Evolutionary conservation across 306 rosid genomes (phyloP), one percentile per base, ranked within the genome.

Genomic region (Amphicarpaea edgeworthii): DNA sequence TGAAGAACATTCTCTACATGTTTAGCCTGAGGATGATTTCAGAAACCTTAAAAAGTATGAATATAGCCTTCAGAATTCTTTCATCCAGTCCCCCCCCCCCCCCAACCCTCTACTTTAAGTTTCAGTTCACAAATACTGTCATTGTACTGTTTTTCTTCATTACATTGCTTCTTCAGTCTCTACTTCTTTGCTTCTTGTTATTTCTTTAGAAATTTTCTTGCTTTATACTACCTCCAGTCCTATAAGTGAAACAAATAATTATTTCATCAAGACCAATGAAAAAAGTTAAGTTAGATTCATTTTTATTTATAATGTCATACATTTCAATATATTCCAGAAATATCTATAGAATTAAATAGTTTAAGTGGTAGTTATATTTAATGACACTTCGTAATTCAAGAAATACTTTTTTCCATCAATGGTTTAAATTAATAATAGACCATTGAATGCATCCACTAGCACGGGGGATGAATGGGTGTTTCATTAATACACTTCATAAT

Each of bases 91-190:
- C 41, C 66, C 24, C 24, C n/a, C 23, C 1, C 15, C 12, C 45
- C 45, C 5, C 41, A 1, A 21, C 41, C 23, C 16, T 38, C 21
- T 11, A 7, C 34, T 19, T 51, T 38, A 70, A 70, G 57, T 51
- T 54, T 53, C 51, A 71, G 76, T 71, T 12, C 53, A 53, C 38
- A 37, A 58, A 58, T n/a, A 71, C 51, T 55, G 21, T 21, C n/a
- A 55, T 40, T 72, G 53, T 15, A n/a, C 66, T 14, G 12, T 28
- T 28, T 58, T 58, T 6, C 51, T 21, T 38, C 23, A 5, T 19
- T 38, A 15, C 77, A 20, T 71, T 23, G 66, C 49, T 54, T 72
- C 54, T 54, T 71, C n/a, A 38, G 64, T 37, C 50, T 20, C 12
- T 54, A 53, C 38, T 12, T 21, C 53, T 58, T 59, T 30, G 23